These are phyloP conservation scores for Graphilbum sp. DNA, from an alignment of 2,329 filamentous ascomycete genomes.

Conservation along the genomic window DNA sequence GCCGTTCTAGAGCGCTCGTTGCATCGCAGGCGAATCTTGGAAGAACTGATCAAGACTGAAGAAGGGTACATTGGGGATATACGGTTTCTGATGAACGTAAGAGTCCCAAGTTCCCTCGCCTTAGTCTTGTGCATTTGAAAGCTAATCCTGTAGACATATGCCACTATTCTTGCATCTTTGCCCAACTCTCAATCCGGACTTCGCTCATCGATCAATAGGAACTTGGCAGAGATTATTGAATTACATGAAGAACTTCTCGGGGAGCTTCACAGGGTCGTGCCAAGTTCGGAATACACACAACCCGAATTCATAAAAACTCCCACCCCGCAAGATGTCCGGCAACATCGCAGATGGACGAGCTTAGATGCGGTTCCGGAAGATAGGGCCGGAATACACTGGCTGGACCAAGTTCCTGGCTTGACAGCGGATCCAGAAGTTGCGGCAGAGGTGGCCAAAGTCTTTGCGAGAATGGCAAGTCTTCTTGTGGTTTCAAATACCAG, in stretches of 20 bases:
- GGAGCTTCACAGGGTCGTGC: slow-evolving; percentile 55
- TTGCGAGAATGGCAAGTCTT: slow-evolving; percentile 36
- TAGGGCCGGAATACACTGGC: slow-evolving; percentile 20
- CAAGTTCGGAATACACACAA: slow-evolving; percentile 47
- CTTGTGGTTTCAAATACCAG: too few species aligned
- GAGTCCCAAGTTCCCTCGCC: slow-evolving; percentile 11
- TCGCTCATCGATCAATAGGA: slow-evolving; percentile 59
- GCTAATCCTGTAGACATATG: slow-evolving; percentile 41
- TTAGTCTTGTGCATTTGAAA: background rate
- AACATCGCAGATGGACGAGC: slow-evolving; percentile 31
- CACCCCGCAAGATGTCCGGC: background rate
- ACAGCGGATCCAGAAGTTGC: slow-evolving; percentile 41
- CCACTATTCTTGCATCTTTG: slow-evolving; percentile 57
- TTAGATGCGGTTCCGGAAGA: slow-evolving; percentile 28
- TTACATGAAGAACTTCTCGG: slow-evolving; percentile 70
- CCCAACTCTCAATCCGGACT: slow-evolving; percentile 47
- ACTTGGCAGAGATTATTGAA: slow-evolving; percentile 62
- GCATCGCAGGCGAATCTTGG: slow-evolving; percentile 62
- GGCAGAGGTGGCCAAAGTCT: slow-evolving; percentile 44
- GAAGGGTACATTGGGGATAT: slow-evolving; percentile 79
- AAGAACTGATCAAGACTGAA: slow-evolving; percentile 76
- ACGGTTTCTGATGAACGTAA: slow-evolving; percentile 71
- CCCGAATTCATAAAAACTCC: slow-evolving; percentile 14
- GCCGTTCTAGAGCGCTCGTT: slow-evolving; percentile 54
- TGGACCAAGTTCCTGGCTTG: slow-evolving; percentile 32